Percentiles rank a stretch among this genome's conserved stretches.
These are phyloP conservation scores for Hamamelis virginiana DNA, from an alignment of 164 flowering plant species.

Conservation along the genomic window DNA sequence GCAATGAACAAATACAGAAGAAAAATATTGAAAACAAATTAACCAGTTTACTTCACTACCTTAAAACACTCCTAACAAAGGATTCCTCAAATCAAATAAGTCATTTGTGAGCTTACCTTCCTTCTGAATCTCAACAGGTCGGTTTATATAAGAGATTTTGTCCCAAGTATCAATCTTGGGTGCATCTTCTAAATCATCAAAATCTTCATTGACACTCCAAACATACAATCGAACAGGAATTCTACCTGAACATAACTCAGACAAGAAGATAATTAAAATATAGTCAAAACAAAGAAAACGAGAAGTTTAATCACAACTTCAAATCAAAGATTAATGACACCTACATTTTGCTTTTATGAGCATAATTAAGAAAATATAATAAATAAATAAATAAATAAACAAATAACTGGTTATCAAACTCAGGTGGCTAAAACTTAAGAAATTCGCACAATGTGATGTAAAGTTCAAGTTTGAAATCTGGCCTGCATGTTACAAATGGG, in stretches of 20 bases:
- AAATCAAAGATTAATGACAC: background rate
- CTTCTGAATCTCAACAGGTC: constrained; percentile 66
- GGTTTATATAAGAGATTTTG: constrained; percentile 68
- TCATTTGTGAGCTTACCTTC: constrained; percentile 43
- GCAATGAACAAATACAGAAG: too few species aligned
- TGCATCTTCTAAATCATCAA: constrained; percentile 68
- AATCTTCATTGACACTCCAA: constrained; percentile 47
- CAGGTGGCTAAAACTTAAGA: background rate
- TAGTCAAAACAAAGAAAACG: constrained; percentile 1
- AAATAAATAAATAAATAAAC: background rate
- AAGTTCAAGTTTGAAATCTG: background rate
- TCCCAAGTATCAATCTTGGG: constrained; percentile 79
- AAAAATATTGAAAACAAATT: too few species aligned
- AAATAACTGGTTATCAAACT: background rate
- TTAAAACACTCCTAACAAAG: too few species aligned
- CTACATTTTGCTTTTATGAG: background rate
- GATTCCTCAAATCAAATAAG: background rate
- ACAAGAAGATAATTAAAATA: constrained; percentile 10
- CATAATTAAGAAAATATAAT: background rate
- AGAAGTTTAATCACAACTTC: background rate
- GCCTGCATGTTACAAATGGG: background rate
- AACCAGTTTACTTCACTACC: too few species aligned
- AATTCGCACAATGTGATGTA: background rate
- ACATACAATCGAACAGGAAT: constrained; percentile 88
- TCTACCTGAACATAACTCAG: constrained; percentile 57